Conservation (phyloP, 1,139 yeast genomes). For the Blastobotrys buckinghamii region DNA sequence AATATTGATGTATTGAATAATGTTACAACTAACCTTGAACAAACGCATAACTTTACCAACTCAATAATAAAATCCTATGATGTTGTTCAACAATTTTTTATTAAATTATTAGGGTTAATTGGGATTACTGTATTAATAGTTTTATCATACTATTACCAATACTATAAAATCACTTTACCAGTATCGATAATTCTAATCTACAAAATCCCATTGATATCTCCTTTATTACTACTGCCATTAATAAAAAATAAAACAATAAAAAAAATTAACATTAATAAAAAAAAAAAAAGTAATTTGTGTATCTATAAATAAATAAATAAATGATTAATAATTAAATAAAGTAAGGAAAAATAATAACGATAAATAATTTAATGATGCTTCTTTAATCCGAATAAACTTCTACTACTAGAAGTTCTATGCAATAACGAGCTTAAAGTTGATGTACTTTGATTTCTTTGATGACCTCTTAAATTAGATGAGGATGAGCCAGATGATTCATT, state of each 20-base stretch:
- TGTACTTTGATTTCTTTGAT: conserved; percentile 12
- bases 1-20: background rate
- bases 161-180: background rate
- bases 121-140: background rate
- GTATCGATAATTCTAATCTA: background rate
- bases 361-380: conserved; percentile 3
- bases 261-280: background rate
- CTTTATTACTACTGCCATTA: background rate
- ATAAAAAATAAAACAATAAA: background rate
- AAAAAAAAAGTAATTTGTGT: background rate
- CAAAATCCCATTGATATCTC: background rate
- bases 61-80: too few relatives aligned
- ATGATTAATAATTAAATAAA: background rate
- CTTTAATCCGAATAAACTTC: conserved; percentile 8
- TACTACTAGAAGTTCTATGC: conserved; percentile 12
- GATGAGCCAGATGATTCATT: background rate
- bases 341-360: background rate
- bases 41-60: too few relatives aligned
- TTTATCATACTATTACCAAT: too few relatives aligned
- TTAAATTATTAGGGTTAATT: background rate
- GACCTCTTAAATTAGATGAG: background rate
- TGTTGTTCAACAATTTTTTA: background rate
- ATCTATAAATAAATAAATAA: background rate
- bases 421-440: conserved; percentile 10
- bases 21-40: background rate